Conservation (phyloP, 129 eudicot species). For the Escallonia rubra region DNA sequence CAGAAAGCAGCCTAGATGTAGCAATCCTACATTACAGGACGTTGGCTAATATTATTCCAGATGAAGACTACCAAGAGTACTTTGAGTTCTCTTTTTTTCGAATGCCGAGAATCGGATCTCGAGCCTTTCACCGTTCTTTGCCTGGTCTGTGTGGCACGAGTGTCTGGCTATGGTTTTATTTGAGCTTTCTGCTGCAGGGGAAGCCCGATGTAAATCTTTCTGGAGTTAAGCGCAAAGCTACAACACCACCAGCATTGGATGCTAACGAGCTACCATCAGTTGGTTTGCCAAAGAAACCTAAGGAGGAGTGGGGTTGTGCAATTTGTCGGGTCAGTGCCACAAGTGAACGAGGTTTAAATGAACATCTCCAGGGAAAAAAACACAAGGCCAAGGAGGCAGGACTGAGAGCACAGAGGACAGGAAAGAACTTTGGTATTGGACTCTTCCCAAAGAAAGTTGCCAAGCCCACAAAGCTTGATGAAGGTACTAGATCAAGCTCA, state of each 20-base stretch:
- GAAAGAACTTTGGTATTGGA: conserved; percentile 40
- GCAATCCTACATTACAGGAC: too few species aligned
- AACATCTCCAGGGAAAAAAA: conserved; percentile 61
- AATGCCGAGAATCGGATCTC: too few species aligned
- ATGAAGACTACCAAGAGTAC: too few species aligned
- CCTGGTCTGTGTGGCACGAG: neutral
- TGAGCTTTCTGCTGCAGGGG: conserved; percentile 34
- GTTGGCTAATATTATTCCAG: too few species aligned
- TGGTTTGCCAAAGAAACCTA: conserved; percentile 28
- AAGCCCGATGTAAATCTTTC: conserved; percentile 19
- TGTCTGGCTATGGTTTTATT: neutral
- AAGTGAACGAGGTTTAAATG: conserved; percentile 31
- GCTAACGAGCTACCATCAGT: conserved; percentile 18
- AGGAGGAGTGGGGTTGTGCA: conserved; percentile 48
- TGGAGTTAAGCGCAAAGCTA: conserved; percentile 55
- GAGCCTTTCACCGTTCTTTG: too few species aligned
- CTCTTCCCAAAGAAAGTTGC: conserved; percentile 25
- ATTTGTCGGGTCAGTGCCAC: conserved; percentile 42
- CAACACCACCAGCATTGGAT: conserved; percentile 16
- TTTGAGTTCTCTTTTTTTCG: too few species aligned
- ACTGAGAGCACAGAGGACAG: conserved; percentile 27
- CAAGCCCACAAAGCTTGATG: conserved; percentile 11
- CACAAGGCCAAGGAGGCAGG: conserved; percentile 56
- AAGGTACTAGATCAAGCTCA: conserved; percentile 3
- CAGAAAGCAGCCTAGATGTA: too few species aligned